phyloP scores from a whole-genome alignment of 2,329 filamentous ascomycete species.

The Aplosporella prunicola region DNA sequence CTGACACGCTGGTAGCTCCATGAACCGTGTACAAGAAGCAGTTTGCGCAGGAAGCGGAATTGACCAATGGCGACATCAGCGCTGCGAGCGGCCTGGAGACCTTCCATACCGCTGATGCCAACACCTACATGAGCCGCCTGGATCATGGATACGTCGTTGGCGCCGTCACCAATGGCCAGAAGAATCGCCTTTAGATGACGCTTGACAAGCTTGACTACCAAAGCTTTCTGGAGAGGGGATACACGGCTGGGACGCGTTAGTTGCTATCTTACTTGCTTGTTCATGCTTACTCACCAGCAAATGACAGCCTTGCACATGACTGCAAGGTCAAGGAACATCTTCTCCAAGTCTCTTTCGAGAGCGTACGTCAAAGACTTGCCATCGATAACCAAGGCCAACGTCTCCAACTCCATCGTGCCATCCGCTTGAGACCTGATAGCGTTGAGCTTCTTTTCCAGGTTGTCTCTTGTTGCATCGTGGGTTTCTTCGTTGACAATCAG shows the following conservation, averaged over 20 bases:
- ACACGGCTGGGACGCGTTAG: constrained; percentile 57
- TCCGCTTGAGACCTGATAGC: constrained; percentile 78
- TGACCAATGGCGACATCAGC: constrained; percentile 94
- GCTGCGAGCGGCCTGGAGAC: constrained; percentile 89
- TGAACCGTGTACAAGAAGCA: constrained; percentile 86
- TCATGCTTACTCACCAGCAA: constrained; percentile 51
- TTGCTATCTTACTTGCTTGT: neutral
- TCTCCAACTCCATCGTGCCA: constrained; percentile 68
- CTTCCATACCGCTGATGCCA: constrained; percentile 93
- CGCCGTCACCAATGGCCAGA: constrained; percentile 91
- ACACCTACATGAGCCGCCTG: constrained; percentile 97
- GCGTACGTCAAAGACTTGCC: constrained; percentile 92
- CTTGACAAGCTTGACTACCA: constrained; percentile 97
- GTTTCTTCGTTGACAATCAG: constrained; percentile 91
- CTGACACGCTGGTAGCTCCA: constrained; percentile 97
- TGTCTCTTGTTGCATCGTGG: constrained; percentile 69
- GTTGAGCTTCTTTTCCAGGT: constrained; percentile 85
- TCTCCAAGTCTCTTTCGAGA: constrained; percentile 87
- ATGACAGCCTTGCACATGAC: constrained; percentile 98
- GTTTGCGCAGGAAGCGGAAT: constrained; percentile 88
- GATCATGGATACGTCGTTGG: constrained; percentile 99
- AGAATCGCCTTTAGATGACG: constrained; percentile 85
- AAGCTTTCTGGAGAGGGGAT: constrained; percentile 89
- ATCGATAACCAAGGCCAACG: constrained; percentile 86
- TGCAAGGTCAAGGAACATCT: constrained; percentile 83